phyloP scores from a whole-genome alignment of 2,329 filamentous ascomycete genomes.

The Fusarium sp. region DNA sequence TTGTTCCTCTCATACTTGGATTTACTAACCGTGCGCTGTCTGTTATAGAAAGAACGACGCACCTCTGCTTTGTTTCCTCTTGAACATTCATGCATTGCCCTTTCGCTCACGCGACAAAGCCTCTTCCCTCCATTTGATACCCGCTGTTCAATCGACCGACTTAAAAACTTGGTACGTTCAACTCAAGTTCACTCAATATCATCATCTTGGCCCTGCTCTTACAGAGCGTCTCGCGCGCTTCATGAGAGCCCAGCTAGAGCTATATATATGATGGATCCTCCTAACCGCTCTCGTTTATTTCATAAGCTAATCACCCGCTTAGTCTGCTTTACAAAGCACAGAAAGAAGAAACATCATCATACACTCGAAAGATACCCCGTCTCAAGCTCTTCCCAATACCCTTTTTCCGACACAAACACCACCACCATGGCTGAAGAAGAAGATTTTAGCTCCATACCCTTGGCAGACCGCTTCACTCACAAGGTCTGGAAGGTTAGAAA shows the following conservation, averaged over 20 bases:
- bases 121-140: slow-evolving; percentile 39
- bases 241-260: slow-evolving; percentile 21
- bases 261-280: slow-evolving; percentile 41
- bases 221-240: slow-evolving; percentile 10
- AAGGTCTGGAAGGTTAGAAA: slow-evolving; percentile 97
- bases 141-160: slow-evolving; percentile 13
- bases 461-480: slow-evolving; percentile 85
- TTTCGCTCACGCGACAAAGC: slow-evolving; percentile 36
- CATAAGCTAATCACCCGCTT: slow-evolving; percentile 50
- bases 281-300: slow-evolving; percentile 42
- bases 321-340: slow-evolving; percentile 43
- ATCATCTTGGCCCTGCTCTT: slow-evolving; percentile 4
- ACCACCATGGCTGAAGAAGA: slow-evolving; percentile 84
- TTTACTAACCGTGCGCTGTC: slow-evolving; percentile 38
- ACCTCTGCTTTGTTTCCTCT: slow-evolving; percentile 43
- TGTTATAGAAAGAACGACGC: slow-evolving; percentile 44
- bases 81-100: slow-evolving; percentile 18
- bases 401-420: slow-evolving; percentile 34
- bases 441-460: slow-evolving; percentile 82
- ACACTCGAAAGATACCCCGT: slow-evolving; percentile 40
- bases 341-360: slow-evolving; percentile 31
- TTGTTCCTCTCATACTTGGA: slow-evolving; percentile 30
- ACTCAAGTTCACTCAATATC: background rate
- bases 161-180: slow-evolving; percentile 37
- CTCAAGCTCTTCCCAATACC: slow-evolving; percentile 36